A percentile compares a stretch with the other conserved stretches of the same genome.
These are phyloP conservation scores for Fistulina hepatica DNA, from an alignment of 1,284 basidiomycete species.

Conservation along the genomic window DNA sequence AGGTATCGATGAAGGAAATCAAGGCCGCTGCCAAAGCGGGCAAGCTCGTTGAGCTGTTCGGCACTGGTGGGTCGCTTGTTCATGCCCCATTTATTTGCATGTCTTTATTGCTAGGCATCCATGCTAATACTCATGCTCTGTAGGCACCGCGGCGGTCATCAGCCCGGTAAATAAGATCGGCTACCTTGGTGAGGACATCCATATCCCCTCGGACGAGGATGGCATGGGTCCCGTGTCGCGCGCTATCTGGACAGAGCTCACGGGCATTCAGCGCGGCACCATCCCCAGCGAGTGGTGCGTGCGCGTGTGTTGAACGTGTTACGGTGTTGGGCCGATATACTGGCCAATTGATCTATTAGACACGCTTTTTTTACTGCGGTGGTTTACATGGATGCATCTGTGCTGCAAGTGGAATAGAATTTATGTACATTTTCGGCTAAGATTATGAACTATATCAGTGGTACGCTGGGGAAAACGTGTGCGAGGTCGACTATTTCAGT, in stretches of 20 bases:
- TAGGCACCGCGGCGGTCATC: conserved; percentile 83
- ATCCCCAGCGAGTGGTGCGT: conserved; percentile 81
- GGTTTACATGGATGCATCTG: too few species aligned
- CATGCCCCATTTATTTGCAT: background rate
- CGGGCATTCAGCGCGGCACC: conserved; percentile 83
- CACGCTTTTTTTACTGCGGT: too few species aligned
- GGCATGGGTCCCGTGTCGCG: conserved; percentile 84
- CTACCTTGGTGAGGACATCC: conserved; percentile 77
- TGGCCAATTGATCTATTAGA: too few species aligned
- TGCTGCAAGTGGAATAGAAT: too few species aligned
- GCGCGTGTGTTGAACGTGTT: too few species aligned
- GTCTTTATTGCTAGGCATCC: background rate
- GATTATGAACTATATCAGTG: too few species aligned
- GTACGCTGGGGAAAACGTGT: too few species aligned
- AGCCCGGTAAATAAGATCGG: conserved; percentile 79
- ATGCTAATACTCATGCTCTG: conserved; percentile 26
- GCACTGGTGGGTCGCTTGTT: conserved; percentile 47
- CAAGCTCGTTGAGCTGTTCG: conserved; percentile 84
- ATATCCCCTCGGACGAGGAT: conserved; percentile 76
- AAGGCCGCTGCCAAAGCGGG: conserved; percentile 63
- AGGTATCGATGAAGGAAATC: conserved; percentile 85
- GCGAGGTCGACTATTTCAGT: too few species aligned
- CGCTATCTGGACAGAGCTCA: conserved; percentile 74
- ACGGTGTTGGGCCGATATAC: too few species aligned
- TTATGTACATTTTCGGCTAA: too few species aligned